A percentile compares a stretch with the other conserved stretches of the same genome.
Conservation (phyloP, 306 rosid genomes). For the Abrus precatorius region DNA sequence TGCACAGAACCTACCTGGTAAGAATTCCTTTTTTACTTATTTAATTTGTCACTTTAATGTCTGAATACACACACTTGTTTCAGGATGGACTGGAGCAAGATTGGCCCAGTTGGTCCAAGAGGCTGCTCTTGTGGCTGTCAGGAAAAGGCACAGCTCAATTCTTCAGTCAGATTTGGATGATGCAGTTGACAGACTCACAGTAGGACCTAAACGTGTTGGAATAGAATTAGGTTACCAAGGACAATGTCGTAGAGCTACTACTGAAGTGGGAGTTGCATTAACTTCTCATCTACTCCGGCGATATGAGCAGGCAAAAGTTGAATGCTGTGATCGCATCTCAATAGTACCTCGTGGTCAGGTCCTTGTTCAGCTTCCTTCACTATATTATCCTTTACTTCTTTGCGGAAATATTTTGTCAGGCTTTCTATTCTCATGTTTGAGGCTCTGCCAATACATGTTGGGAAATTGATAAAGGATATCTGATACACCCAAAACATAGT, state of each 20-base stretch:
- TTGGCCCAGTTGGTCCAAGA: conserved; percentile 96
- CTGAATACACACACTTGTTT: conserved; percentile 47
- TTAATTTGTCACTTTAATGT: conserved; percentile 39
- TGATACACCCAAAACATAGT: conserved; percentile 5
- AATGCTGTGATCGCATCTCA: conserved; percentile 91
- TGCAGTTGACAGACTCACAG: conserved; percentile 95
- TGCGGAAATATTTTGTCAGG: conserved; percentile 17
- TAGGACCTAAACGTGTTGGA: conserved; percentile 90
- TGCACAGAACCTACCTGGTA: conserved; percentile 95
- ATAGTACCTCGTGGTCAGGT: conserved; percentile 98
- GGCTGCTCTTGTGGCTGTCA: conserved; percentile 98
- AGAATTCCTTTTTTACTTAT: conserved; percentile 29
- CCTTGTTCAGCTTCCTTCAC: conserved; percentile 62
- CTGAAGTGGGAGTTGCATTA: conserved; percentile 92
- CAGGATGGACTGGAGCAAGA: conserved; percentile 98
- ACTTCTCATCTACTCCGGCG: conserved; percentile 92
- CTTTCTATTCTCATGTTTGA: conserved; percentile 40
- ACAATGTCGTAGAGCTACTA: conserved; percentile 94
- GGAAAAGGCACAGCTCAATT: conserved; percentile 85
- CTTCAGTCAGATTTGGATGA: conserved; percentile 93
- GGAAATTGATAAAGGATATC: neutral
- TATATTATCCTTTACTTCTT: conserved; percentile 31
- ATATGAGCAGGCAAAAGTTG: conserved; percentile 84
- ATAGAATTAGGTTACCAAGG: conserved; percentile 84
- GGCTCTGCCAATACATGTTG: neutral